A percentile compares a stretch with the other conserved stretches of the same genome.
phyloP scores from a whole-genome alignment of 208 protist genomes.

The Angomonas deanei region DNA sequence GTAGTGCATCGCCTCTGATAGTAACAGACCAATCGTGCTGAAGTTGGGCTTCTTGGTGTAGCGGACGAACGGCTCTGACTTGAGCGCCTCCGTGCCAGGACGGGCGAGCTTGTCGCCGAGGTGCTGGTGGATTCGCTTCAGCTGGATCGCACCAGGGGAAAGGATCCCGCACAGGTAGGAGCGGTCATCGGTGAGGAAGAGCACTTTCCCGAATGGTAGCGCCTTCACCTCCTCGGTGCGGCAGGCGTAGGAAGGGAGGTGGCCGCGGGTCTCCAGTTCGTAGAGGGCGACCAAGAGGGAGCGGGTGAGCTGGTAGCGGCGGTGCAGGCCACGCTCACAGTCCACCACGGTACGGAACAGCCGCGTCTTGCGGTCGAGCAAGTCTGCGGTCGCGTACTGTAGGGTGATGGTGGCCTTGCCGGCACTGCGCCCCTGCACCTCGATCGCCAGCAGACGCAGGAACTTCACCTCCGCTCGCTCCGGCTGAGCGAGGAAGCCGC shows the following conservation, averaged over 20 bases:
- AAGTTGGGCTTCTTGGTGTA: constrained; percentile 24
- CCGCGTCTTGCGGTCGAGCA: background rate
- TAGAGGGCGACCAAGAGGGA: constrained; percentile 36
- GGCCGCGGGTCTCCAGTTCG: constrained; percentile 40
- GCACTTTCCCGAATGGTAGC: constrained; percentile 32
- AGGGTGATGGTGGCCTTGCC: constrained; percentile 4
- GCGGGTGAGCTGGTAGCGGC: constrained; percentile 36
- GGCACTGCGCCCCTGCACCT: constrained; percentile 11
- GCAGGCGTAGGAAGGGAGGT: constrained; percentile 63
- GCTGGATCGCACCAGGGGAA: constrained; percentile 48
- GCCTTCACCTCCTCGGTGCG: constrained; percentile 30
- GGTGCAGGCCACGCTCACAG: constrained; percentile 8
- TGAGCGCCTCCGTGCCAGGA: background rate
- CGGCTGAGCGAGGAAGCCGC: constrained; percentile 27
- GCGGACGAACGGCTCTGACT: constrained; percentile 9
- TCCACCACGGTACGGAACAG: constrained; percentile 10
- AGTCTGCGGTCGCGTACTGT: constrained; percentile 11
- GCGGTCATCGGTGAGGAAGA: constrained; percentile 30
- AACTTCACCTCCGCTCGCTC: constrained; percentile 22
- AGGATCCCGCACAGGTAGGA: constrained; percentile 24
- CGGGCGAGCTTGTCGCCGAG: constrained; percentile 11
- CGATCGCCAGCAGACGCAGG: constrained; percentile 30
- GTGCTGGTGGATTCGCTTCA: constrained; percentile 33
- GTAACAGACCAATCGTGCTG: constrained; percentile 36
- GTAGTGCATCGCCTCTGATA: constrained; percentile 34